Conservation (phyloP, 495 filamentous ascomycete genomes). For the Cercophora scortea region DNA sequence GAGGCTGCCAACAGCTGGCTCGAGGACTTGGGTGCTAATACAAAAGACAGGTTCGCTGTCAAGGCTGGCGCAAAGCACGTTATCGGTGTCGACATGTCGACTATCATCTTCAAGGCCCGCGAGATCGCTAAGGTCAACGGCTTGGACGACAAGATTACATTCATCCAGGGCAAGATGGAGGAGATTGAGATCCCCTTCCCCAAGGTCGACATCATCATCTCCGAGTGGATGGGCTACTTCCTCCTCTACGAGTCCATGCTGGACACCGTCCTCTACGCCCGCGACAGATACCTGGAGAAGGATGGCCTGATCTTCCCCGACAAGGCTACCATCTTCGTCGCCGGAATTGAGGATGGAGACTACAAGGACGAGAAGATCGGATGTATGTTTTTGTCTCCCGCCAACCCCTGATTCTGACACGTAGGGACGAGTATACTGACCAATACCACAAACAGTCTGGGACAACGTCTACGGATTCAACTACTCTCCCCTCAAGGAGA, state of each 20-base stretch:
- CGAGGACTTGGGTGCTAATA: neutral
- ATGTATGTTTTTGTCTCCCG: conserved; percentile 31
- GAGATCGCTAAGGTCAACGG: conserved; percentile 80
- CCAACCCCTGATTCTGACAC: neutral
- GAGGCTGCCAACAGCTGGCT: too few species aligned
- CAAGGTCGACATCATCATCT: conserved; percentile 90
- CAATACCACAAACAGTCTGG: conserved; percentile 50
- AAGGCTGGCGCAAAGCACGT: conserved; percentile 84
- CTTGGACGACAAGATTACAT: conserved; percentile 69
- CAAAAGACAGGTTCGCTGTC: conserved; percentile 61
- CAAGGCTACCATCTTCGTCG: conserved; percentile 78
- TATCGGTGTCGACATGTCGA: conserved; percentile 88
- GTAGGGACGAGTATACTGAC: conserved; percentile 9
- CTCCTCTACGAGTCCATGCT: conserved; percentile 93
- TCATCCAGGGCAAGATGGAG: conserved; percentile 84
- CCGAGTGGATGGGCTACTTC: conserved; percentile 97
- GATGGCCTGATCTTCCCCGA: conserved; percentile 86
- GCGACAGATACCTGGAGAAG: conserved; percentile 70
- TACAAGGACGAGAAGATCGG: conserved; percentile 70
- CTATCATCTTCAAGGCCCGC: conserved; percentile 80
- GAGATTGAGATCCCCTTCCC: conserved; percentile 69
- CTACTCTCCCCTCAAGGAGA: conserved; percentile 62
- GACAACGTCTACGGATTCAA: conserved; percentile 76
- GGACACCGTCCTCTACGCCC: conserved; percentile 82
- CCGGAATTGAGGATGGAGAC: conserved; percentile 78